Evolutionary conservation across 1,139 yeast species (phyloP).

Genomic region (Suhomyces guaymorum): DNA sequence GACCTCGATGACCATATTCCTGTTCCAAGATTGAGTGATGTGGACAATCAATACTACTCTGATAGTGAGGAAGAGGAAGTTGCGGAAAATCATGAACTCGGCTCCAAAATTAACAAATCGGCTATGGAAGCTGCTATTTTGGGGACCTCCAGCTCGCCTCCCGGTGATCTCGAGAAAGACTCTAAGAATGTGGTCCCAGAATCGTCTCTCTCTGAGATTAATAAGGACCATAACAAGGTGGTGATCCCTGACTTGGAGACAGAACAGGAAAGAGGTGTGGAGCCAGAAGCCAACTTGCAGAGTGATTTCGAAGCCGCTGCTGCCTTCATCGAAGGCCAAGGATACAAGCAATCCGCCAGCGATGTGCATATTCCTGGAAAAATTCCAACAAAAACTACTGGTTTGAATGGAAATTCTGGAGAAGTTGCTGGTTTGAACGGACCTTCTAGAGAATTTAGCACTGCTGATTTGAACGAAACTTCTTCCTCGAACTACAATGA

Average conservation of each 20-base stretch:
- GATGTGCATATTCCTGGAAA: neutral
- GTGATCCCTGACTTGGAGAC: too few relatives aligned
- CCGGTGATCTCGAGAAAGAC: too few relatives aligned
- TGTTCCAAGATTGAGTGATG: constrained; percentile 11
- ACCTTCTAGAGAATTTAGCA: too few relatives aligned
- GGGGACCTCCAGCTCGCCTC: constrained; percentile 3
- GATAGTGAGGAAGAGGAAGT: constrained; percentile 7
- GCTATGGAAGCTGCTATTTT: constrained; percentile 4
- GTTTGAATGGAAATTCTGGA: too few relatives aligned
- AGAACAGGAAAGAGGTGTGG: too few relatives aligned
- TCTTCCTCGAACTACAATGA: too few relatives aligned
- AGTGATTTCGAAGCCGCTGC: constrained; percentile 5
- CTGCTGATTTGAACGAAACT: too few relatives aligned
- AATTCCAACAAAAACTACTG: too few relatives aligned
- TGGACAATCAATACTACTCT: constrained; percentile 5
- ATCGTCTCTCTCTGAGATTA: too few relatives aligned
- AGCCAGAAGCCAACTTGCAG: constrained; percentile 1
- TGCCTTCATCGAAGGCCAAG: constrained; percentile 3
- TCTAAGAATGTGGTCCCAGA: too few relatives aligned
- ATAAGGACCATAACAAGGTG: too few relatives aligned
- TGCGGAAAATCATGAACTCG: constrained; percentile 1
- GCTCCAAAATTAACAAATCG: neutral
- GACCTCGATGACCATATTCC: constrained; percentile 7
- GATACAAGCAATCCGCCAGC: neutral
- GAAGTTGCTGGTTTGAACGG: too few relatives aligned